Evolutionary conservation across 148 eudicot genomes (phyloP).

Genomic region (Diospyros lotus): DNA sequence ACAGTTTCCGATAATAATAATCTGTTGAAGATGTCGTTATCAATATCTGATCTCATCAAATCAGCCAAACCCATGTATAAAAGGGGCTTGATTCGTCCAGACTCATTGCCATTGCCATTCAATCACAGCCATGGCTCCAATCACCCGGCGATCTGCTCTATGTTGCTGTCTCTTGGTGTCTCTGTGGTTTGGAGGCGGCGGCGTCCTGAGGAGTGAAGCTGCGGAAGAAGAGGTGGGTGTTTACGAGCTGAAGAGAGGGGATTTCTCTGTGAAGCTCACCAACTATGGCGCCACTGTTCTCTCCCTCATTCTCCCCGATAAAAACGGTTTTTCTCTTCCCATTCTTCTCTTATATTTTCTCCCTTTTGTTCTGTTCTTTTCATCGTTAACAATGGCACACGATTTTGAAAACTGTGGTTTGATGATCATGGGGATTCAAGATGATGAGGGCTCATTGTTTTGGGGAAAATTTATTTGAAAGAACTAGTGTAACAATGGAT

Average conservation of each 20-base stretch:
- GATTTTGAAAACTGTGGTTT: no score
- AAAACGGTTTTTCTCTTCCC: constrained; percentile 27
- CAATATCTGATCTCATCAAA: no score
- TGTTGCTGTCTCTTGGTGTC: constrained; percentile 11
- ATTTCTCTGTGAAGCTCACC: constrained; percentile 47
- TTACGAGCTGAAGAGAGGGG: constrained; percentile 40
- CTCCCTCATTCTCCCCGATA: constrained; percentile 43
- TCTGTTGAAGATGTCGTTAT: no score
- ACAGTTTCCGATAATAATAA: no score
- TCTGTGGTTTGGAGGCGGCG: not conserved
- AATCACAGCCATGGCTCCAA: no score
- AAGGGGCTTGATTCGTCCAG: no score
- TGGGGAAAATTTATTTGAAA: no score
- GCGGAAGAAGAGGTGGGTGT: constrained; percentile 17
- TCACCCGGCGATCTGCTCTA: not conserved
- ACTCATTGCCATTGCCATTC: no score
- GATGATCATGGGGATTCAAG: no score
- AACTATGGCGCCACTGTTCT: constrained; percentile 60
- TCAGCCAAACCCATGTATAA: no score
- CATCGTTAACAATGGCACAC: not conserved
- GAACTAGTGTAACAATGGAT: no score
- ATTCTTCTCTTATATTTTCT: not conserved
- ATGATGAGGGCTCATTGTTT: no score
- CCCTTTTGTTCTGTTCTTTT: not conserved
- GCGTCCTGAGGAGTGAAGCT: constrained; percentile 1